A percentile compares a stretch with the other conserved stretches of the same genome.
Evolutionary conservation across 2,329 filamentous ascomycete species (phyloP).

Genomic region (Blastomyces parvus): DNA sequence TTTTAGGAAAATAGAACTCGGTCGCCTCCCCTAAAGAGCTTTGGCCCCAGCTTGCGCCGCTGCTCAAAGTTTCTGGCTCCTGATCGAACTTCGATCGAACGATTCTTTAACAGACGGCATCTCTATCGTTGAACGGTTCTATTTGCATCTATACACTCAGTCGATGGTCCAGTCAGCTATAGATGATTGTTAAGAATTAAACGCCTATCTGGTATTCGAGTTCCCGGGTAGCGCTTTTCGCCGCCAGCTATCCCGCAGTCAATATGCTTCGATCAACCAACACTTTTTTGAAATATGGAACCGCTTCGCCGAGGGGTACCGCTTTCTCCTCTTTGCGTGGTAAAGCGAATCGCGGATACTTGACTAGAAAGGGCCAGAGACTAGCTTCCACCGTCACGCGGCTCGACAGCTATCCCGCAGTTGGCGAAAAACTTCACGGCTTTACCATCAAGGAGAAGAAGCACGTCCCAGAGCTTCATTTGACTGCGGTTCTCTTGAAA

Average conservation of each 20-base stretch:
- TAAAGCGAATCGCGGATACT: background rate
- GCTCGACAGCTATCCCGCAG: constrained; percentile 62
- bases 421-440: constrained; percentile 80
- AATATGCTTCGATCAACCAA: constrained; percentile 13
- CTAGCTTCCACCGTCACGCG: constrained; percentile 58
- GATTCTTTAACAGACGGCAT: background rate
- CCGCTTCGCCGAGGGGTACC: constrained; percentile 3
- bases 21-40: background rate
- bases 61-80: background rate
- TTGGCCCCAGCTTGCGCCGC: background rate
- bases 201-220: background rate
- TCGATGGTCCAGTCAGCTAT: background rate
- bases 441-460: constrained; percentile 85
- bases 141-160: background rate
- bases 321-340: background rate
- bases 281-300: constrained; percentile 2
- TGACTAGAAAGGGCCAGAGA: constrained; percentile 11
- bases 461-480: constrained; percentile 84
- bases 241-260: background rate
- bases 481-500: constrained; percentile 80
- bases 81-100: background rate
- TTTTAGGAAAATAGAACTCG: background rate
- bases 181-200: background rate
- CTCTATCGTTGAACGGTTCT: background rate
- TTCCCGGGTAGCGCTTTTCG: background rate